Base-by-base conservation (phyloP, 2,329 filamentous ascomycete genomes). In the Sarocladium strictum region DNA sequence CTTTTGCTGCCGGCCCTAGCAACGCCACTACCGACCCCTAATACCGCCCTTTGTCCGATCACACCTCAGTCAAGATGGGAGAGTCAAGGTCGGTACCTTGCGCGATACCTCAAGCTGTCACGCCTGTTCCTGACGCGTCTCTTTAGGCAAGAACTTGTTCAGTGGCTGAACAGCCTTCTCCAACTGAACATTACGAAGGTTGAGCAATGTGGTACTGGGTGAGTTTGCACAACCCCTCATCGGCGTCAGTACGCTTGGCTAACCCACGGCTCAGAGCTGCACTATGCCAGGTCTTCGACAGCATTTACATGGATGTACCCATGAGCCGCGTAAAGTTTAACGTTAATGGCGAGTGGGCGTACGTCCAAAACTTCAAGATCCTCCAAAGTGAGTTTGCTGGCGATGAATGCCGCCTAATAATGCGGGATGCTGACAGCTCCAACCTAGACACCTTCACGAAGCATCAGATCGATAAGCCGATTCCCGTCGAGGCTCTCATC, bases 171-270 rank as follows among this genome's bases (percentile, higher is more conserved):
- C 80, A 93, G 89, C 80, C 88, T 99, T 59, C 85, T 99, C 53
- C 91, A 97, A 77, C 87, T 99, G 67, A 99, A 97, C 77, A 85
- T 99, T 66, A 97, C 89, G 66, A 97, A 97, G 76, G 90, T 99
- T 70, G 94, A 99, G 78, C 94, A 99, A 81, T 97, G 93, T 72
- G 94, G 94, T 71, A 97, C 93, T 67, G 94, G 93, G 93, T 97
- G 85, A 65, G 77, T 71, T 47, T 27, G 9, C 57, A 58, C 59
- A 62, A 65, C 63, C 60, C 63, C 55, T 53, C 54, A 49, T 32
- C 27, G 27, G 12, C 26, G 4, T 4, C 14, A 3, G 17, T 7
- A 26, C 26, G 10, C 12, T 23, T 47, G 54, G 59, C 62, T 57
- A 59, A 59, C 54, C 51, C 41, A n/a, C 23, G 58, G 58, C 63